These are phyloP conservation scores for Dictyostelium discoideum DNA, from an alignment of 78 protist genomes.

Conservation along the genomic window DNA sequence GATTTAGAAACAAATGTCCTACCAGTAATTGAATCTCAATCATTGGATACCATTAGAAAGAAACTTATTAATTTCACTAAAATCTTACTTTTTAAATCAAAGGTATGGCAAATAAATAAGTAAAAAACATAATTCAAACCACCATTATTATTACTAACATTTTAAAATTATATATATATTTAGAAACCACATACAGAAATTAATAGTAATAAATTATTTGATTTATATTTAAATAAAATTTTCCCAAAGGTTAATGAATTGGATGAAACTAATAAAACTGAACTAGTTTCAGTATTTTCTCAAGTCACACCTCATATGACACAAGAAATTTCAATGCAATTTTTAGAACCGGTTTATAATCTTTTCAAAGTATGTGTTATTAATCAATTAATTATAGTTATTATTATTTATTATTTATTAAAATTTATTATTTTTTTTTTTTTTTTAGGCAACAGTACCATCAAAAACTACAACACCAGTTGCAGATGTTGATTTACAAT, in stretches of 20 bases:
- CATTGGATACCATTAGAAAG: neutral
- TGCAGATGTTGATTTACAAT: conserved; percentile 5
- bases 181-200: conserved; percentile 16
- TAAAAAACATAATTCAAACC: neutral
- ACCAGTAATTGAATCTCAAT: conserved; percentile 7
- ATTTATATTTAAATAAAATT: conserved; percentile 15
- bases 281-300: conserved; percentile 25
- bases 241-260: conserved; percentile 12
- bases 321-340: neutral
- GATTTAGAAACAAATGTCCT: neutral
- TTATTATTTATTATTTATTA: neutral
- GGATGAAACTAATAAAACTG: conserved; percentile 21
- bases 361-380: neutral
- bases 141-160: neutral
- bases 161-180: too few species aligned
- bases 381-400: neutral
- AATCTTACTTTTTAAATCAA: conserved; percentile 8
- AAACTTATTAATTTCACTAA: neutral
- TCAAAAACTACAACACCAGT: conserved; percentile 15
- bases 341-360: conserved; percentile 26
- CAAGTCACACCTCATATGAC: neutral
- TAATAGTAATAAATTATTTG: conserved; percentile 8
- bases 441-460: neutral
- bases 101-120: neutral
- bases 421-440: too few species aligned